Evolutionary conservation across 2,329 filamentous ascomycete species (phyloP), one percentile per base, ranked within the genome.

Genomic region (Parastagonospora avenae): DNA sequence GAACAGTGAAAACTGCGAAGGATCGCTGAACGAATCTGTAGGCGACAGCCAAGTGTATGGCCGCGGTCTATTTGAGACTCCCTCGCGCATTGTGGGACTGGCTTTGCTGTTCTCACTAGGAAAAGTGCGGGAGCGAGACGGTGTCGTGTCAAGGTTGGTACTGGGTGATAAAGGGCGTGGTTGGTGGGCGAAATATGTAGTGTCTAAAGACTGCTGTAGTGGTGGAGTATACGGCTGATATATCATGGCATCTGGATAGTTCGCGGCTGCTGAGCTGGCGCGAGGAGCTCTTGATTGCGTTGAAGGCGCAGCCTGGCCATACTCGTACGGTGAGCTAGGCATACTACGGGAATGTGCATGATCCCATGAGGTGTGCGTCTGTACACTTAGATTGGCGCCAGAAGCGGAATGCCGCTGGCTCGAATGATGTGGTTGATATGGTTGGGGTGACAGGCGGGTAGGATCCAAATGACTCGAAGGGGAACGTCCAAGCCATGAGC

Each of bases 1-100:
- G 39, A 76, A 76, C 1, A 74, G 63, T 32, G 72, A 71, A 31
- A 73, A 73, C 29, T 76, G 68, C 8, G 68, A 67, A 10, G 65
- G 52, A 46, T 73, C 66, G 8, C 66, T 62, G 43, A 74, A 73
- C 9, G 71, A 63, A 30, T 73, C 70, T 2, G 66, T 70, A 0
- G 67, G 66, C 11, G 70, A 71, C 6, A 71, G 50, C 63, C 67
- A 71, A 8, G 69, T 69, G 35, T 71, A 66, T 24, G 70, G 68
- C 41, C 68, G 64, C 37, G 63, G 62, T 47, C 63, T 56, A 31
- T 46, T 55, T 4, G 62, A 54, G 11, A 49, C 30, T 8, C 54
- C 54, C 7, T 60, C 57, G 27, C 63, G 65, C 24, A 62, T 47
- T 16, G 56, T 64, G 15, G 64, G 39, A 32, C 54, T 62, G 1